Base-by-base conservation (phyloP, 441 rosid species). In the Croton setiger region DNA sequence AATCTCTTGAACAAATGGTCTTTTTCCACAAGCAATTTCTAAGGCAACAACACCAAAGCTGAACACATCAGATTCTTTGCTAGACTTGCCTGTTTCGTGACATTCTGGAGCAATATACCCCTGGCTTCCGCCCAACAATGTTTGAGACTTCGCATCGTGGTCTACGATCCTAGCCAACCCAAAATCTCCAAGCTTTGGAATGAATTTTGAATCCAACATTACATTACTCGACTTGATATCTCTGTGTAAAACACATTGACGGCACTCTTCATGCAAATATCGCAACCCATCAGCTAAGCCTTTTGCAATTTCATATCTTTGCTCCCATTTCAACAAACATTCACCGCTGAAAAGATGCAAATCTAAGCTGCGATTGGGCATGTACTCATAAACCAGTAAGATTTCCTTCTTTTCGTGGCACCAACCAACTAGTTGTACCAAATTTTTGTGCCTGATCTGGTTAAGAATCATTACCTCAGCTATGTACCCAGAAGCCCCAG, bases 201-300 rank as follows among this genome's bases (percentile, higher is more conserved):
- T 84, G 63, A 84, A 87, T 18, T 67, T 71, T 3, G 83, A 81
- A 61, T 87, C 89, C 9, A 87, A 62, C 79, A 83, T 75, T 31
- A 84, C 63, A 7, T 86, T 86, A 54, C 88, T 81, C 0, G 85
- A 74, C 21, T 86, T 86, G 13, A 84, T 78, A 35, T 87, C 88
- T 36, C 87, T 57, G 31, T 85, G 88, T 27, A 83, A 58, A n/a
- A 85, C 81, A 9, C 87, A 84, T 43, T 76, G 86, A 66, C 83
- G 85, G 80, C 85, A 85, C 55, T 80, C 88, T 64, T 85, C 84
- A 3, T 84, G 88, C 0, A 82, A 77, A 67, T 87, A 85, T 5
- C 72, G 73, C 72, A 87, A 8, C 0, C 81, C 83, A 11, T 83
- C 82, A 27, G 85, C 87, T 49, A 84, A 18, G 0, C 83, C 88